Evolutionary conservation across 371 early-diverging fungal genomes (phyloP), one percentile per base, ranked within the genome.

Genomic region (Dinochytrium kinnereticum): DNA sequence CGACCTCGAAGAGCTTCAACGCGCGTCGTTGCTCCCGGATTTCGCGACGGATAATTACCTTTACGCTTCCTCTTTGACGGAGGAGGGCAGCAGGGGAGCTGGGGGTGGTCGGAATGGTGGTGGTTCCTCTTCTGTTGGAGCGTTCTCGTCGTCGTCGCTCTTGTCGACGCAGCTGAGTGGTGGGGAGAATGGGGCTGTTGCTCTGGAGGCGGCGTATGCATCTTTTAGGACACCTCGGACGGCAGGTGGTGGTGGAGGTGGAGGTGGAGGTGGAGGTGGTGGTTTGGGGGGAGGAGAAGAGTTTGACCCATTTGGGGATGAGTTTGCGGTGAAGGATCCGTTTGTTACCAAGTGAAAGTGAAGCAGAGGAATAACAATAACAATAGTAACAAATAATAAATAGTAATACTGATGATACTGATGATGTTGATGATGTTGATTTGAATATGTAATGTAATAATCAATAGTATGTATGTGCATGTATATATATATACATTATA

Each of bases 291-390:
- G 17, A 7, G 57, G 5, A 10, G 30, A 55, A 19, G 57, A 55
- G 26, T 19, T 26, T 55, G 61, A 61, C 36, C 61, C 61, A 5
- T 61, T 61, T 61, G 61, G 61, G 19, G 61, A 61, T 34, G 61
- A 61, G 61, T 61, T 21, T 61, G 61, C 61, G 10, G 61, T 61
- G 34, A 44, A 44, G 7, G 61, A 61, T 61, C 61, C 61, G 7
- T 61, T 61, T 53, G 55, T 7, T 7, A 19, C 44, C 7, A 44
- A 44, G 44, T 44, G 44, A 44, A 13, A 19, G 44, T 13, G 44
- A 19, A 44, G 44, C n/a, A n/a, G n/a, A n/a, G n/a, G n/a, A n/a
- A n/a, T n/a, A n/a, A n/a, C n/a, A n/a, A n/a, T n/a, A n/a, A n/a
- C n/a, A n/a, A n/a, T n/a, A n/a, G n/a, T n/a, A n/a, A n/a, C n/a